These are phyloP conservation scores for Akanthomyces uredinophilus DNA, from an alignment of 2,329 filamentous ascomycete species.

Conservation along the genomic window DNA sequence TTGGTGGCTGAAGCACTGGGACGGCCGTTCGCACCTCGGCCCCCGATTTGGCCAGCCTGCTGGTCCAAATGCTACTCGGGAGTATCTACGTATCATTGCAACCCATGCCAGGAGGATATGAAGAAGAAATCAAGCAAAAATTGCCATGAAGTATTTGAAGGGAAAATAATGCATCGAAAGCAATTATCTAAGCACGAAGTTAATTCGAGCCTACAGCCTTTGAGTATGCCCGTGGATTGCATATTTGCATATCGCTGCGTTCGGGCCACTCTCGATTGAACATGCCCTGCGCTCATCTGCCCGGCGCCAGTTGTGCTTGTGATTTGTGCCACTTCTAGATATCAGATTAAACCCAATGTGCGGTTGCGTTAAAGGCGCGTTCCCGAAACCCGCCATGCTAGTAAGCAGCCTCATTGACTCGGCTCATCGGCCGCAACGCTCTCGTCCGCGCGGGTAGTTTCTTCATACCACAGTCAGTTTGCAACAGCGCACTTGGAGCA, in stretches of 20 bases:
- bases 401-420: too few relatives aligned
- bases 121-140: too few relatives aligned
- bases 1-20: background rate
- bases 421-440: too few relatives aligned
- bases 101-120: too few relatives aligned
- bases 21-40: background rate
- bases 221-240: background rate
- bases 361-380: background rate
- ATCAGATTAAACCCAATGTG: background rate
- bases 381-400: background rate
- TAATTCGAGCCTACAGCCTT: too few relatives aligned
- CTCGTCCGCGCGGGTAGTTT: background rate
- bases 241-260: background rate
- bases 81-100: too few relatives aligned
- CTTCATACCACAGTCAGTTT: background rate
- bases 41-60: background rate
- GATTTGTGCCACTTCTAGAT: background rate
- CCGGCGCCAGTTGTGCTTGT: background rate
- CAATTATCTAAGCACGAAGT: background rate
- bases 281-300: background rate
- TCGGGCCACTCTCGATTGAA: background rate
- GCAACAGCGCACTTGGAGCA: too few relatives aligned
- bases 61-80: too few relatives aligned
- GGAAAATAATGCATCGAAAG: background rate
- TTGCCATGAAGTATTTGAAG: too few relatives aligned